phyloP scores from a whole-genome alignment of 495 filamentous ascomycete genomes.

The Penicillium arizonense region DNA sequence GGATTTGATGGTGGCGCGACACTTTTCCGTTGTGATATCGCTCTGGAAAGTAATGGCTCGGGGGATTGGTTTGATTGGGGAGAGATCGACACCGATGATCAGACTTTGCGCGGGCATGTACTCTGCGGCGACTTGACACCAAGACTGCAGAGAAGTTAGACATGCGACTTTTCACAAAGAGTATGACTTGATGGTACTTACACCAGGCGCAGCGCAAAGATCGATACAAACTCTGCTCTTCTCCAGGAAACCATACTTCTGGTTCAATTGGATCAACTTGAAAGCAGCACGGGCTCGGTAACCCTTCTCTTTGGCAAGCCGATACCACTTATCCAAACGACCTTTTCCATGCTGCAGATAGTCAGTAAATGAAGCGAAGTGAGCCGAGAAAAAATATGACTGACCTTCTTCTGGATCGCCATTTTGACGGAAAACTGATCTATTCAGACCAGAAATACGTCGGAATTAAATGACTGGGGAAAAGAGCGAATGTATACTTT shows the following conservation, averaged over 20 bases:
- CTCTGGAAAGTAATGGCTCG: slow-evolving; percentile 92
- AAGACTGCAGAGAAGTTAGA: slow-evolving; percentile 60
- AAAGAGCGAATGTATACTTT: slow-evolving; percentile 24
- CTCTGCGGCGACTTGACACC: slow-evolving; percentile 98
- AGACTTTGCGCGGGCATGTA: slow-evolving; percentile 87
- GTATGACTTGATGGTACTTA: slow-evolving; percentile 43
- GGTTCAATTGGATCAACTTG: slow-evolving; percentile 98
- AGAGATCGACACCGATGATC: slow-evolving; percentile 92
- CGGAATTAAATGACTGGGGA: slow-evolving; percentile 11
- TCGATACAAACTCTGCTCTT: slow-evolving; percentile 94
- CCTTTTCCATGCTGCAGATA: slow-evolving; percentile 81
- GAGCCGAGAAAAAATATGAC: neutral
- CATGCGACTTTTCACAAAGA: neutral
- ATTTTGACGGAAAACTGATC: slow-evolving; percentile 49
- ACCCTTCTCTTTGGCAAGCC: slow-evolving; percentile 96
- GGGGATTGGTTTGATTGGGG: slow-evolving; percentile 94
- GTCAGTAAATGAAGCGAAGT: slow-evolving; percentile 18
- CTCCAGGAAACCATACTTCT: slow-evolving; percentile 97
- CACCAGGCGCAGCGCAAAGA: slow-evolving; percentile 94
- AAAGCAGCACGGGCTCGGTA: slow-evolving; percentile 96
- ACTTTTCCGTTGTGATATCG: slow-evolving; percentile 98
- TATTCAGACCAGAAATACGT: slow-evolving; percentile 20
- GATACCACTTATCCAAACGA: slow-evolving; percentile 97
- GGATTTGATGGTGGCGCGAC: slow-evolving; percentile 81
- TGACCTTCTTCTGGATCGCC: slow-evolving; percentile 95